A percentile compares a stretch with the other conserved stretches of the same genome.
These are phyloP conservation scores for Ophiostoma sp. DNA, from an alignment of 2,329 filamentous ascomycete genomes.

Conservation along the genomic window DNA sequence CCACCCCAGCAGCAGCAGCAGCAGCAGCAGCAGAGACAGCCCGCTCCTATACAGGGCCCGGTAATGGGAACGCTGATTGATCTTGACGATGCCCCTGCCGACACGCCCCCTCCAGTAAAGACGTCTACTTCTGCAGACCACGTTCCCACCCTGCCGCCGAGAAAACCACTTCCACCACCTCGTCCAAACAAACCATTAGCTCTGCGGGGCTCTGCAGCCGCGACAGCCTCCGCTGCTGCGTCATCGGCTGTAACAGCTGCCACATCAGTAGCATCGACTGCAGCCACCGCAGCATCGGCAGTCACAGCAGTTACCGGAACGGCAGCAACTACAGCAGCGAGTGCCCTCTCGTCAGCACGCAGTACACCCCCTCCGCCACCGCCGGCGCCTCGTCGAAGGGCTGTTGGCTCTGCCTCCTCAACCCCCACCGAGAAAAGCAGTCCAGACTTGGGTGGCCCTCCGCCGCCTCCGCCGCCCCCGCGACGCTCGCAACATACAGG, in stretches of 20 bases:
- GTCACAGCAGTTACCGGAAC: not conserved
- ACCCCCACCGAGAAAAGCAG: conserved; percentile 30
- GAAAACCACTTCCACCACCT: conserved; percentile 45
- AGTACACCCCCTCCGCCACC: conserved; percentile 18
- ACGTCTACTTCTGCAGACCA: not conserved
- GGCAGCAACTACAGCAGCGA: conserved; percentile 12
- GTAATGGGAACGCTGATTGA: conserved; percentile 58
- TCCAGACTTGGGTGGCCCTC: conserved; percentile 20
- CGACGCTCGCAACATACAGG: conserved; percentile 16
- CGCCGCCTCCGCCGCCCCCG: conserved; percentile 23
- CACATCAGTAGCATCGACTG: not conserved
- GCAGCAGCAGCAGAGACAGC: not conserved
- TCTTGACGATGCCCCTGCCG: conserved; percentile 48
- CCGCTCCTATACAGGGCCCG: conserved; percentile 32
- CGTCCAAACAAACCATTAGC: conserved; percentile 55
- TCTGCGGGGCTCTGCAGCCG: conserved; percentile 43
- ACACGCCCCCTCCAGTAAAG: conserved; percentile 20
- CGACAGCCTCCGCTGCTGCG: conserved; percentile 22
- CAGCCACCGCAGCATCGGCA: not conserved
- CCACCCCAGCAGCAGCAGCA: conserved; percentile 4
- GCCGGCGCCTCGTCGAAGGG: conserved; percentile 20
- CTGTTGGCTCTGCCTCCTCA: conserved; percentile 31
- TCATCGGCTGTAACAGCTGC: not conserved
- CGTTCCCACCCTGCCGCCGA: not conserved
- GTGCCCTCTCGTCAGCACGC: not conserved